A percentile compares a stretch with the other conserved stretches of the same genome.
Conservation (phyloP, 2,329 filamentous ascomycete genomes). For the Paracamarosporium sp. region DNA sequence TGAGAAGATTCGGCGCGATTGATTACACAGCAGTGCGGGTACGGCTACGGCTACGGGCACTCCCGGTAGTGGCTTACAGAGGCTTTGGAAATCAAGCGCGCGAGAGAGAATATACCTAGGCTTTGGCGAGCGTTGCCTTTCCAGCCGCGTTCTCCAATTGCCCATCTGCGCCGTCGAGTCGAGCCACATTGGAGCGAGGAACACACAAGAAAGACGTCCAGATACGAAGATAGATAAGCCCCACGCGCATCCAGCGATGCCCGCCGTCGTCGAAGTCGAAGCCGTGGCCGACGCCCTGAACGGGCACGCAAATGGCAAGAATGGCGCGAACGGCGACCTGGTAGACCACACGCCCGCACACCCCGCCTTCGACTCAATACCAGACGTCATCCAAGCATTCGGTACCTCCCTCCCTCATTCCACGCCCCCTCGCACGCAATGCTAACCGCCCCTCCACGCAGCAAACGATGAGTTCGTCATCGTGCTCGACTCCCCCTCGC, state of each 20-base stretch:
- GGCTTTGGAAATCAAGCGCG: neutral
- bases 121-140: conserved; percentile 16
- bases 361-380: conserved; percentile 54
- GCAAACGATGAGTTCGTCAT: conserved; percentile 84
- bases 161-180: neutral
- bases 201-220: too few species aligned
- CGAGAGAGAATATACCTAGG: conserved; percentile 25
- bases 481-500: conserved; percentile 88
- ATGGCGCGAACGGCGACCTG: conserved; percentile 7
- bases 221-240: neutral
- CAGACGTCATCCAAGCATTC: conserved; percentile 54
- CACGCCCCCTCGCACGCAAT: neutral
- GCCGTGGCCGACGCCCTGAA: conserved; percentile 24
- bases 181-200: too few species aligned
- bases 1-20: neutral
- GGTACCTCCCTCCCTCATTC: conserved; percentile 34
- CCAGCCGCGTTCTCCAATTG: neutral
- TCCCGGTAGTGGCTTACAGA: conserved; percentile 34
- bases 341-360: conserved; percentile 37
- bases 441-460: conserved; percentile 27
- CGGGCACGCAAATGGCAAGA: conserved; percentile 17
- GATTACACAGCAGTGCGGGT: conserved; percentile 14
- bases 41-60: conserved; percentile 22
- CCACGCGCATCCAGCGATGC: conserved; percentile 22
- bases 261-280: conserved; percentile 23